These are phyloP conservation scores for Coniella lustricola DNA, from an alignment of 2,329 filamentous ascomycete genomes.

Conservation along the genomic window DNA sequence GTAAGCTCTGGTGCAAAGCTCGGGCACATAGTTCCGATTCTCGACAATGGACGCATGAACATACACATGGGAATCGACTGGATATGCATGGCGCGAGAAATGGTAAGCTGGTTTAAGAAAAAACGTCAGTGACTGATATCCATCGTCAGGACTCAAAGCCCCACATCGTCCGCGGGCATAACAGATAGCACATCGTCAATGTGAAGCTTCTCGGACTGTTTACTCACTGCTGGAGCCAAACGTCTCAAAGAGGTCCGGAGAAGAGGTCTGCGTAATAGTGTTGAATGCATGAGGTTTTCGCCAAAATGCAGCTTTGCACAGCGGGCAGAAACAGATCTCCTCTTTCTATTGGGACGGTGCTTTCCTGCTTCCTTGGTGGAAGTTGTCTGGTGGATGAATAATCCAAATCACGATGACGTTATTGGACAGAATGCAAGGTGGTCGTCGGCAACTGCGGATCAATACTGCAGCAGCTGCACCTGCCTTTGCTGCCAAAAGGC, in stretches of 20 bases:
- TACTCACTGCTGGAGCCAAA: conserved; percentile 25
- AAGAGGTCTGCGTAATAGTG: conserved; percentile 30
- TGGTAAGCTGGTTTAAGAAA: conserved; percentile 23
- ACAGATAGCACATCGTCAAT: too few relatives aligned
- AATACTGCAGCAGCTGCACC: not conserved
- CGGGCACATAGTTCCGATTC: too few relatives aligned
- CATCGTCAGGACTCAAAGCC: too few relatives aligned
- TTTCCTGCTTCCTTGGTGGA: not conserved
- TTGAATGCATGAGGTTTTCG: conserved; percentile 34
- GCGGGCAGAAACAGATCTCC: conserved; percentile 2
- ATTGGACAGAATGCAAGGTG: conserved; percentile 6
- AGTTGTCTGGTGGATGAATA: conserved; percentile 7
- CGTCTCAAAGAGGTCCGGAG: conserved; percentile 26
- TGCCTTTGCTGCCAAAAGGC: not conserved
- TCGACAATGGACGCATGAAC: conserved; percentile 31
- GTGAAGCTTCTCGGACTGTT: not conserved
- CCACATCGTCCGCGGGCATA: too few relatives aligned
- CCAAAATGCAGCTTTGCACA: not conserved
- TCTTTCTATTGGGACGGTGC: conserved; percentile 1
- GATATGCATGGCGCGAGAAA: conserved; percentile 66
- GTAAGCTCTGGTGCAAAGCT: not conserved
- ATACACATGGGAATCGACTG: conserved; percentile 84
- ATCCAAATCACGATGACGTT: conserved; percentile 15
- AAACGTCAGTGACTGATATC: not conserved
- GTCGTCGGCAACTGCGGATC: conserved; percentile 1